phyloP scores from a whole-genome alignment of 306 rosid species.

The Glycyrrhiza uralensis region DNA sequence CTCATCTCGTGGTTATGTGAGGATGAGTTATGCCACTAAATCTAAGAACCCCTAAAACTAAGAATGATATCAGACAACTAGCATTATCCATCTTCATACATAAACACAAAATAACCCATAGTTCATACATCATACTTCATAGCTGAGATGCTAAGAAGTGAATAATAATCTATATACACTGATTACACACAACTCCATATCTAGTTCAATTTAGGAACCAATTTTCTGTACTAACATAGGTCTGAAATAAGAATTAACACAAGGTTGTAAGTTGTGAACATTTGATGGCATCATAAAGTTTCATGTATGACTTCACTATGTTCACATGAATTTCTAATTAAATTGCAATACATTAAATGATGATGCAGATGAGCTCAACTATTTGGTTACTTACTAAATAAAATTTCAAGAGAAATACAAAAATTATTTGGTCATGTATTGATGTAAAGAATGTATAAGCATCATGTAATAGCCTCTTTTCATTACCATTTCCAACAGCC shows the following conservation, averaged over 20 bases:
- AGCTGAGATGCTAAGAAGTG: neutral
- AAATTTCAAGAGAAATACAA: constrained; percentile 6
- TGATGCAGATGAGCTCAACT: neutral
- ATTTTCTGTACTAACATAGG: neutral
- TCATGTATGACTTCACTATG: neutral
- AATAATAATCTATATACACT: neutral
- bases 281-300: neutral
- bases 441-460: neutral
- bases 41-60: too few relatives aligned
- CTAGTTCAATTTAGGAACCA: neutral
- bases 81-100: too few relatives aligned
- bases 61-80: too few relatives aligned
- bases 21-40: too few relatives aligned
- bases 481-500: constrained; percentile 55
- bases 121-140: neutral
- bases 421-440: neutral
- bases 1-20: too few relatives aligned
- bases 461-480: neutral
- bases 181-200: neutral
- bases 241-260: neutral
- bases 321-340: neutral
- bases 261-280: neutral
- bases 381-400: neutral
- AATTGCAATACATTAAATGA: too few relatives aligned
- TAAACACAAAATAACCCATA: neutral